Percentiles rank a stretch among this genome's conserved stretches.
Evolutionary conservation across 768 basidiomycete genomes (phyloP).

Genomic region (Xerocomus spinulosus): DNA sequence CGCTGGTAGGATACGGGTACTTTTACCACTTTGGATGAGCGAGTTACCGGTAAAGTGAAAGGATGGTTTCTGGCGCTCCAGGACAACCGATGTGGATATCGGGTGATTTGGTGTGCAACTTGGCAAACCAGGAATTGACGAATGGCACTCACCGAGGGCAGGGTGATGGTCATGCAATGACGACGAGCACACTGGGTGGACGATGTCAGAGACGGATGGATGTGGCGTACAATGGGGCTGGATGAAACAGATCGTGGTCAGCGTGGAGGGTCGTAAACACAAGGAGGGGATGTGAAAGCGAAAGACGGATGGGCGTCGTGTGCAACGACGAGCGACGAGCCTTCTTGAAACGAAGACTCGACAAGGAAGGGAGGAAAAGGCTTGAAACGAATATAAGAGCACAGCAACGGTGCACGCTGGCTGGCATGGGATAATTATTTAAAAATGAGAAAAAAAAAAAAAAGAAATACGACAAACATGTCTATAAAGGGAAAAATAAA

Average conservation of each 20-base stretch:
- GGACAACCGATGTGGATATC: background rate
- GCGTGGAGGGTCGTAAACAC: slow-evolving; percentile 33
- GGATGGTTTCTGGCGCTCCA: slow-evolving; percentile 11
- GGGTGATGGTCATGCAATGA: slow-evolving; percentile 40
- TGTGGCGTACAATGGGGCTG: slow-evolving; percentile 28
- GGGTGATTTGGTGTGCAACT: slow-evolving; percentile 6
- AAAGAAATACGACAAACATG: slow-evolving; percentile 9
- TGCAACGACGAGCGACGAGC: slow-evolving; percentile 22
- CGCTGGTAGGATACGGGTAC: background rate
- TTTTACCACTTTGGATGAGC: slow-evolving; percentile 6
- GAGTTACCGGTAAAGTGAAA: slow-evolving; percentile 7
- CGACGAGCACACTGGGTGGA: slow-evolving; percentile 35
- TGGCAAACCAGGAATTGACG: slow-evolving; percentile 6
- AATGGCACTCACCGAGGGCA: slow-evolving; percentile 35
- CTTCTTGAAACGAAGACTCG: slow-evolving; percentile 24
- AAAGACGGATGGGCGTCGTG: slow-evolving; percentile 17
- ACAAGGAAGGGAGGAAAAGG: slow-evolving; percentile 22
- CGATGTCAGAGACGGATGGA: slow-evolving; percentile 29
- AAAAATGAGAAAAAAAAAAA: slow-evolving; percentile 10
- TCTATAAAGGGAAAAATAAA: slow-evolving; percentile 18
- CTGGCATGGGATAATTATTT: slow-evolving; percentile 10
- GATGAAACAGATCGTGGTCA: slow-evolving; percentile 36
- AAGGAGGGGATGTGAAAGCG: slow-evolving; percentile 22
- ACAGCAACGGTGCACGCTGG: slow-evolving; percentile 21
- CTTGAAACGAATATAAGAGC: slow-evolving; percentile 33